Evolutionary conservation across 2,329 filamentous ascomycete genomes (phyloP), one percentile per base, ranked within the genome.

Genomic region (Stemphylium beticola): DNA sequence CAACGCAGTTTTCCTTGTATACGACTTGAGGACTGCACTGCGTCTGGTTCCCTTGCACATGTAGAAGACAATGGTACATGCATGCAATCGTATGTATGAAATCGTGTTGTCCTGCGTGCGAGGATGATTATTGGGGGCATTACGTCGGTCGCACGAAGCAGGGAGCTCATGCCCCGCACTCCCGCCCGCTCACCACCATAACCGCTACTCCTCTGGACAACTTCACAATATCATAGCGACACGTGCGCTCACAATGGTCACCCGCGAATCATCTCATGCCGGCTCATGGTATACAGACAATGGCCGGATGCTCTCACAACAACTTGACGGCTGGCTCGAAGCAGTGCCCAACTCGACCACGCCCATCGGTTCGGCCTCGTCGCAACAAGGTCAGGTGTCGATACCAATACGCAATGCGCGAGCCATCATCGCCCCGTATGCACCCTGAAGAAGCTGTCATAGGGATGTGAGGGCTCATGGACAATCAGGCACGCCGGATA

Each of bases 381-480:
- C 76, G 12, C 74, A 77, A 32, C 63, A 75, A 50, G 73, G 71
- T 22, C 51, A 71, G 4, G 57, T 76, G 11, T 54, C 71, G 6
- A 67, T 96, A 53, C 95, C 93, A 3, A 80, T 93, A 1, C 74
- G 86, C 1, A 87, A 87, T 29, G 93, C 93, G 4, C 85, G 92
- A 74, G 82, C 95, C 12, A 88, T 99, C 51, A 97, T 99, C 73
- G 92, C 92, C 57, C 95, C 95, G 93, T 97, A 84, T 81, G 89
- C 64, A 60, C 47, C 40, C 22, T 49, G 36, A 17, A 43, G n/a
- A 24, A 18, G n/a, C 37, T 42, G 7, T 24, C 41, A 26, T 31
- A 17, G 53, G 31, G 29, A 43, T 42, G 9, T 18, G 29, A 62
- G 52, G 32, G 65, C 67, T 75, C 65, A 73, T 69, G 69, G 48